Evolutionary conservation across 306 rosid species (phyloP), one percentile per base, ranked within the genome.

Genomic region (Cicer yamashitae): DNA sequence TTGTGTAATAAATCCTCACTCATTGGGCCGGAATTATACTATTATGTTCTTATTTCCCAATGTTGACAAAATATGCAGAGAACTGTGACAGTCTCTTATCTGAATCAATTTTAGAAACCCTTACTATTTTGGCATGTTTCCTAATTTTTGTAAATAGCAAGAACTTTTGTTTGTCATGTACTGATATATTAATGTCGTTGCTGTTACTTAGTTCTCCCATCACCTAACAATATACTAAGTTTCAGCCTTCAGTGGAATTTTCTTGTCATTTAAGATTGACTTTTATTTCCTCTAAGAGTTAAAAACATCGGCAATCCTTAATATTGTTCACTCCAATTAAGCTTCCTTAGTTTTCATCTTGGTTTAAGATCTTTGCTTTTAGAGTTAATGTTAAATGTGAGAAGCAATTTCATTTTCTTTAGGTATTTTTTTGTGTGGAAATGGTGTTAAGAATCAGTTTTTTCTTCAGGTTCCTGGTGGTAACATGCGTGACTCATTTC

Each of bases 401-500:
- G 14, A 72, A 34, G 37, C 15, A 67, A 22, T 67, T 79, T 38
- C 59, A 45, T 75, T 67, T 8, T 73, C 41, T 7, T 10, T 11
- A 43, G 54, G 56, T n/a, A 18, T 10, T 20, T 70, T 22, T 62
- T 69, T 71, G 30, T 66, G 5, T 65, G 43, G 34, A 45, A 70
- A 54, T 44, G 20, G 53, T 71, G 34, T 67, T 76, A 74, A 64
- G 30, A 14, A 20, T 74, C 34, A 9, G 77, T 75, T 75, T 56
- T 57, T 78, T 87, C 46, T 73, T 67, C 91, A 96, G 99, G 99
- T 96, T 86, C 91, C 97, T 62, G 99, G 99, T 75, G 99, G 99
- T 67, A 92, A 64, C 79, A 96, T 96, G 99, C 88, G 96, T 2
- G 98, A 92, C 83, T 96, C 99, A 14, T 96, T 96, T 85, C 82